Base-by-base conservation (phyloP, 352 stramenopile species). In the Phytophthora brassicae region DNA sequence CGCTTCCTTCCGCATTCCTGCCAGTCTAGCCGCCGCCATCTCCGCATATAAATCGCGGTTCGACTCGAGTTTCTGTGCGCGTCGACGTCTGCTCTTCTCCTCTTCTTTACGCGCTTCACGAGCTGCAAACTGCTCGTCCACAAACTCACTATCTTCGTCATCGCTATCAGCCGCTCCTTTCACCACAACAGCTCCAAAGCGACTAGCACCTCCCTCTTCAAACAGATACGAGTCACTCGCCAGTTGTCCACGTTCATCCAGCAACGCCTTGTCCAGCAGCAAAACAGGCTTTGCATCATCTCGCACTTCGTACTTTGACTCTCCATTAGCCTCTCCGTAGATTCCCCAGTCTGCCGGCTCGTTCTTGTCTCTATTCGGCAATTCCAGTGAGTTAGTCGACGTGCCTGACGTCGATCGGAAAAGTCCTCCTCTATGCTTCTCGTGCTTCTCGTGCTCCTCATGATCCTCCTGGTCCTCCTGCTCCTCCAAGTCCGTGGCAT, bases 1-100 rank as follows among this genome's bases (percentile, higher is more conserved):
- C n/a, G 81, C 81, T 19, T 84, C 68, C 56, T 91, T 87, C 47
- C 81, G 75, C 79, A 91, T 88, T 11, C 53, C 64, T 8, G 58
- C 62, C 9, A 91, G 69, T 17, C 81, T 76, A 26, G 77, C 77
- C 0, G 81, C 81, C 9, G 81, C 77, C 80, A 91, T 89, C 48
- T 89, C 79, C 5, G 81, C 81, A 60, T 88, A 89, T 57, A 84
- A 35, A 50, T 91, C 80, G 22, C 77, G 74, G 53, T 91, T 91
- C 39, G 71, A 83, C 60, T 91, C 81, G 47, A 91, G 74, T 36
- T 91, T 91, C 60, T 86, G 77, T 20, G 70, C 72, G 16, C 78
- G 77, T 16, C 73, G 70, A 35, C 70, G 66, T 65, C 73, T 69
- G 23, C 79, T 68, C 59, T 86, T 86, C 48, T 88, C 70, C 44